Evolutionary conservation across 805 yeast genomes (phyloP), one percentile per base, ranked within the genome.

Genomic region (Saccharomycopsis malanga): DNA sequence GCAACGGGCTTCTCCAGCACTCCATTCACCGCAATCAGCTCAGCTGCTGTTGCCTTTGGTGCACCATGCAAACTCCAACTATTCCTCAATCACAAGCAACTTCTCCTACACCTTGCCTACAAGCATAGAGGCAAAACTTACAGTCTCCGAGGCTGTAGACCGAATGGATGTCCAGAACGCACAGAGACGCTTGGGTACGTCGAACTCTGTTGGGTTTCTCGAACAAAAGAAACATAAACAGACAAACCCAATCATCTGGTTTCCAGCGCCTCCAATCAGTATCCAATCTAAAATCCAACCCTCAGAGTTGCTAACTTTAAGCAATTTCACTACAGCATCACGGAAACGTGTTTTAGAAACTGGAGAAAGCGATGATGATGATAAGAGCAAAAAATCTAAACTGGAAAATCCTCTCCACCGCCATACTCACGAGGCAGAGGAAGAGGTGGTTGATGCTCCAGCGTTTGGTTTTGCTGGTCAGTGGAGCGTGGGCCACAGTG

Each of bases 401-500:
- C 15, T 15, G 14, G 40, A 30, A 12, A 27, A 6, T 25, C 24
- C 35, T 25, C 34, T 39, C 7, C 44, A 55, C 25, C 52, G 48
- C 37, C 48, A 58, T 37, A 51, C 55, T 56, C 18, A 52, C 17
- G 34, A 30, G 9, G 46, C 41, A 10, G 50, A 51, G 24, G 53
- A 39, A 12, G 52, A 53, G 22, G 55, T 52, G 22, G 27, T 41
- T 20, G 42, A 45, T n/a, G 47, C 49, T 10, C 39, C 60, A 4
- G 47, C 42, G 29, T 44, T 6, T 12, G 47, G 47, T n/a, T 37
- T 15, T 30, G 47, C 22, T 20, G 45, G 38, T 7, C 32, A 25
- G n/a, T 6, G 41, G 15, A 73, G 73, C 34, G 59, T 81, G 30
- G 87, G 93, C 4, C 94, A 87, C 57, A 76, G 85, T 44, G 86